These are phyloP conservation scores for Pseudonectria buxi DNA, from an alignment of 2,329 filamentous ascomycete species.

Conservation along the genomic window DNA sequence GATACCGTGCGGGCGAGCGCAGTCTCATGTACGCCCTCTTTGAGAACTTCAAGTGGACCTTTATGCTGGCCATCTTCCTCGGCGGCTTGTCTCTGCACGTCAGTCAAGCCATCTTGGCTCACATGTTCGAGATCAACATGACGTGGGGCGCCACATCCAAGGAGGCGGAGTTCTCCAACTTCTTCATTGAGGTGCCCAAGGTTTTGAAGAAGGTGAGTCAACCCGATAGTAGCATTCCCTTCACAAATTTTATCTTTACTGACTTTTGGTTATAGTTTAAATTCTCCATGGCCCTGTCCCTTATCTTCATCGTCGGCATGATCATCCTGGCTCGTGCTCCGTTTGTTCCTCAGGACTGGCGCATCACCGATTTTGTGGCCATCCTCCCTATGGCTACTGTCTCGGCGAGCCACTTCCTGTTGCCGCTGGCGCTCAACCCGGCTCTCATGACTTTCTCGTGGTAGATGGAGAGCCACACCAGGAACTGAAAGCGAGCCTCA, in stretches of 20 bases:
- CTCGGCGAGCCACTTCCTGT: constrained; percentile 59
- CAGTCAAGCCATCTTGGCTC: constrained; percentile 68
- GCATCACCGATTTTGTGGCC: constrained; percentile 65
- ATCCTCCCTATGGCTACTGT: constrained; percentile 71
- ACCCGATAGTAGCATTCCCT: constrained; percentile 15
- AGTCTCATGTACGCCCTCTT: constrained; percentile 49
- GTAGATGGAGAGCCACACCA: too few relatives aligned
- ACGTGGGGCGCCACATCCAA: constrained; percentile 80
- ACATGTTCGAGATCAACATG: constrained; percentile 85
- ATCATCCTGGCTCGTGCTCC: constrained; percentile 55
- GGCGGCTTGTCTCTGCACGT: constrained; percentile 77
- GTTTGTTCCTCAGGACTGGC: constrained; percentile 60
- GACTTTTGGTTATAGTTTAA: constrained; percentile 50
- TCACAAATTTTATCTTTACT: constrained; percentile 16
- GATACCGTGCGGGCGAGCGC: constrained; percentile 63
- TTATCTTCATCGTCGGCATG: constrained; percentile 54
- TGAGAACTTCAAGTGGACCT: constrained; percentile 68
- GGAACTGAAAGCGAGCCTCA: too few relatives aligned
- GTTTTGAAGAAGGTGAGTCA: constrained; percentile 67
- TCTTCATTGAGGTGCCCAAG: constrained; percentile 77
- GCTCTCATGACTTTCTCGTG: constrained; percentile 74
- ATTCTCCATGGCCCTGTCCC: constrained; percentile 58
- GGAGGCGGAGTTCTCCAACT: constrained; percentile 73
- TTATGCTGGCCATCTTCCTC: constrained; percentile 71
- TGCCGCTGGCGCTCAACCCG: constrained; percentile 71